Conservation (phyloP, 495 filamentous ascomycete genomes). For the Xylaria castorea region DNA sequence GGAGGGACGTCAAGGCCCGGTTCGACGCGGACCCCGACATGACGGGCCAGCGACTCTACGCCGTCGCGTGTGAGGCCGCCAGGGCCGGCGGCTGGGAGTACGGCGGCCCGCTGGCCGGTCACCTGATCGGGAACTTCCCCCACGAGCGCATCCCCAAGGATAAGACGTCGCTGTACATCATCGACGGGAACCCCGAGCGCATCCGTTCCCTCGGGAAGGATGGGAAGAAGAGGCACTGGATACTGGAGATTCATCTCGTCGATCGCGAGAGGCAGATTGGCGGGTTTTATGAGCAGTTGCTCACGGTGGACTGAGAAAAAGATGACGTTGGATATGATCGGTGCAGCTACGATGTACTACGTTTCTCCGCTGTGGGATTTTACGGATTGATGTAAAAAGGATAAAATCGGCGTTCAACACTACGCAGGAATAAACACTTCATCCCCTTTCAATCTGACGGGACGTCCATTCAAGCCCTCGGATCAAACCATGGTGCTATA, state of each 20-base stretch:
- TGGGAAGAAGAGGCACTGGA: neutral
- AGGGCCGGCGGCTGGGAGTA: neutral
- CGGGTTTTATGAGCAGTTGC: neutral
- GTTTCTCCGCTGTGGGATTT: neutral
- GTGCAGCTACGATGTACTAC: too few relatives aligned
- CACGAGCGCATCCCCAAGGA: neutral
- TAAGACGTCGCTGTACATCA: neutral
- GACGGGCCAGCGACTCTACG: constrained; percentile 53
- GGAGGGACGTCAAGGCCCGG: constrained; percentile 47
- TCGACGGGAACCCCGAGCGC: neutral
- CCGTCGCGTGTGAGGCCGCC: constrained; percentile 33
- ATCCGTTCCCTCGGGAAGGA: neutral
- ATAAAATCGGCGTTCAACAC: neutral
- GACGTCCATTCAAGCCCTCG: neutral
- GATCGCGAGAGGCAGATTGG: neutral
- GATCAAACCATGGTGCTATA: too few relatives aligned
- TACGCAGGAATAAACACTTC: neutral
- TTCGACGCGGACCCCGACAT: constrained; percentile 47
- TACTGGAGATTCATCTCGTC: neutral
- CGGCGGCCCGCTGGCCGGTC: too few relatives aligned
- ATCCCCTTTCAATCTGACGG: neutral
- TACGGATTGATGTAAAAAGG: neutral
- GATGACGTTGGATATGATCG: neutral
- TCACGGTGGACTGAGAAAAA: neutral
- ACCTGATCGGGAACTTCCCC: neutral